Conservation (phyloP, 805 yeast genomes). For the Starmerella apicola region DNA sequence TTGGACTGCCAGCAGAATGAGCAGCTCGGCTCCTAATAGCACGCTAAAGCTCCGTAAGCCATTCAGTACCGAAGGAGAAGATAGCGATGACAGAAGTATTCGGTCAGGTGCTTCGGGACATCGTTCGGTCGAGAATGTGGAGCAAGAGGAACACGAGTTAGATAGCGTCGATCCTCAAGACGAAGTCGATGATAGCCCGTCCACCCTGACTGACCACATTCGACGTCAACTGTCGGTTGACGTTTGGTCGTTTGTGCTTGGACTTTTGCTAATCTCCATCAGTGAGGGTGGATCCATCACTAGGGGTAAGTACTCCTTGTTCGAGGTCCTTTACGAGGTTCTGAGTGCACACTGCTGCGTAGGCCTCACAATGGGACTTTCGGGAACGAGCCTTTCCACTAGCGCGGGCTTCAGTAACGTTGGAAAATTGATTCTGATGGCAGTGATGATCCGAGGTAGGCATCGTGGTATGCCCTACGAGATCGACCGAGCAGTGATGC, state of each 20-base stretch:
- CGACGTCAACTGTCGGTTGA: slow-evolving; percentile 88
- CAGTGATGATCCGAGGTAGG: slow-evolving; percentile 86
- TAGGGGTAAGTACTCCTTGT: slow-evolving; percentile 25
- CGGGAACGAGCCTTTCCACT: slow-evolving; percentile 53
- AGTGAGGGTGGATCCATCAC: slow-evolving; percentile 59
- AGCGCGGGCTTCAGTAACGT: slow-evolving; percentile 56
- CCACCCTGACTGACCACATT: slow-evolving; percentile 46
- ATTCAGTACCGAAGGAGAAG: neutral
- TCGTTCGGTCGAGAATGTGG: slow-evolving; percentile 9
- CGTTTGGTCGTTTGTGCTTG: slow-evolving; percentile 83
- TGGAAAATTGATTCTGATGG: slow-evolving; percentile 74
- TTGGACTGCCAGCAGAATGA: neutral
- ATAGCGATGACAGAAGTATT: neutral
- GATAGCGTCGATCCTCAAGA: slow-evolving; percentile 22
- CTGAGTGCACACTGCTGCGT: slow-evolving; percentile 96
- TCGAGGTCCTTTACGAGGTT: slow-evolving; percentile 70
- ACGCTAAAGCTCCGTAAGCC: neutral
- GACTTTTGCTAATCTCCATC: slow-evolving; percentile 73
- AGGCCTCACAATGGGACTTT: slow-evolving; percentile 80
- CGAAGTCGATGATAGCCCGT: slow-evolving; percentile 18
- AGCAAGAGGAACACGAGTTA: slow-evolving; percentile 16
- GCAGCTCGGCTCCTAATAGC: neutral
- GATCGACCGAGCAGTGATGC: slow-evolving; percentile 83
- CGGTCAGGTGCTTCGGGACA: too few relatives aligned
- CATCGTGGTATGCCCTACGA: slow-evolving; percentile 94